Percentiles rank a stretch among this genome's conserved stretches.
Conservation (phyloP, 805 yeast species). For the Metschnikowia borealis region DNA sequence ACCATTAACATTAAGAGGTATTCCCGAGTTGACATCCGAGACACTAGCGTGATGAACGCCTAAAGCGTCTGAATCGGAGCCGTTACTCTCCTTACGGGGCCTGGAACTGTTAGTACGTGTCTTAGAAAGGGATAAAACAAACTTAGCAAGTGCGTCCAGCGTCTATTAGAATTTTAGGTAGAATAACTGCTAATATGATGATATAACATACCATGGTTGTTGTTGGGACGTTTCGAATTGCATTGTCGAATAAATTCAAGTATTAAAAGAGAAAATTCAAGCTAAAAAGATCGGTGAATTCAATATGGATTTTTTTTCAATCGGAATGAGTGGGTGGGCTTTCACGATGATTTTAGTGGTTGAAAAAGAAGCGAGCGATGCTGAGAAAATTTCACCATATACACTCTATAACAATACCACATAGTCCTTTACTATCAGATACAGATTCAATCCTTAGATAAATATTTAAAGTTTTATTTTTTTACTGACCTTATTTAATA, state of each 20-base stretch:
- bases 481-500: background rate
- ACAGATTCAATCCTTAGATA: background rate
- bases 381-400: constrained; percentile 3
- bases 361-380: constrained; percentile 6
- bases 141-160: background rate
- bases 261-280: background rate
- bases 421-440: background rate
- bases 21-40: constrained; percentile 10
- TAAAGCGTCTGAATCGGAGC: constrained; percentile 3
- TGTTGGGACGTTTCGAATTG: constrained; percentile 14
- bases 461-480: too few species aligned
- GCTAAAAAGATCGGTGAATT: background rate
- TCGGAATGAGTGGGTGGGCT: background rate
- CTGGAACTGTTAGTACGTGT: constrained; percentile 10
- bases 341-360: background rate
- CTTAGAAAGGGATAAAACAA: background rate
- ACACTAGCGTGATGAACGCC: background rate
- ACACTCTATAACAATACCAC: background rate
- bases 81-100: constrained; percentile 16
- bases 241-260: constrained; percentile 1
- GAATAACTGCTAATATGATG: background rate
- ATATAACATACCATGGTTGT: constrained; percentile 14
- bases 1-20: constrained; percentile 40
- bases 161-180: background rate
- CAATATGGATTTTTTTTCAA: background rate